phyloP scores from a whole-genome alignment of 257 asterid species.

The Ocimum tenuiflorum region DNA sequence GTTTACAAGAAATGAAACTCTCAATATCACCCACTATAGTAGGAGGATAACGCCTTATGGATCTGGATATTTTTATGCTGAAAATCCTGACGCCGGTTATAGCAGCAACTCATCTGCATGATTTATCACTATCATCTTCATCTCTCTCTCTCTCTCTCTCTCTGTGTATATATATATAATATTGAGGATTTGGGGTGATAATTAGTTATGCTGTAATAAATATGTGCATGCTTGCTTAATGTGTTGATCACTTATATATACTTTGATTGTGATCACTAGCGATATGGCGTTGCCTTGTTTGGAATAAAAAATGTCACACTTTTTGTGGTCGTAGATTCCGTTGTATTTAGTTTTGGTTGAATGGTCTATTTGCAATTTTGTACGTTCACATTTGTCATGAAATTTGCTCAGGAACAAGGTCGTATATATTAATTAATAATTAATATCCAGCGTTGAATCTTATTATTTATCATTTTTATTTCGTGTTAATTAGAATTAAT shows the following conservation, averaged over 20 bases:
- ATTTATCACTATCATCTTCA: background rate
- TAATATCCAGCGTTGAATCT: too few species aligned
- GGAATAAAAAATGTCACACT: too few species aligned
- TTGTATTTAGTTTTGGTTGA: too few species aligned
- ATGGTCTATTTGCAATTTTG: too few species aligned
- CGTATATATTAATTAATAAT: too few species aligned
- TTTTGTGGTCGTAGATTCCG: too few species aligned
- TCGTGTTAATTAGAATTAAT: too few species aligned
- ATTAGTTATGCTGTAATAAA: too few species aligned
- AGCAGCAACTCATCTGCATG: background rate
- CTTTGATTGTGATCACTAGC: background rate
- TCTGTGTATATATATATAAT: background rate
- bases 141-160: background rate
- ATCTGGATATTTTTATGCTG: conserved; percentile 16
- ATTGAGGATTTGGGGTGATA: background rate
- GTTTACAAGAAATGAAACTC: conserved; percentile 31
- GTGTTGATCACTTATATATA: background rate
- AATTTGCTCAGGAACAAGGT: too few species aligned
- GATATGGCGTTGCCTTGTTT: background rate
- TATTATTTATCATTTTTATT: too few species aligned
- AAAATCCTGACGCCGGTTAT: conserved; percentile 14
- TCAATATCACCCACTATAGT: background rate
- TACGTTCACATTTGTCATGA: too few species aligned
- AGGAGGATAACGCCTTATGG: conserved; percentile 3
- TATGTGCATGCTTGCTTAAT: too few species aligned